phyloP scores from a whole-genome alignment of 352 stramenopile genomes.

The Lagenidium sp. region DNA sequence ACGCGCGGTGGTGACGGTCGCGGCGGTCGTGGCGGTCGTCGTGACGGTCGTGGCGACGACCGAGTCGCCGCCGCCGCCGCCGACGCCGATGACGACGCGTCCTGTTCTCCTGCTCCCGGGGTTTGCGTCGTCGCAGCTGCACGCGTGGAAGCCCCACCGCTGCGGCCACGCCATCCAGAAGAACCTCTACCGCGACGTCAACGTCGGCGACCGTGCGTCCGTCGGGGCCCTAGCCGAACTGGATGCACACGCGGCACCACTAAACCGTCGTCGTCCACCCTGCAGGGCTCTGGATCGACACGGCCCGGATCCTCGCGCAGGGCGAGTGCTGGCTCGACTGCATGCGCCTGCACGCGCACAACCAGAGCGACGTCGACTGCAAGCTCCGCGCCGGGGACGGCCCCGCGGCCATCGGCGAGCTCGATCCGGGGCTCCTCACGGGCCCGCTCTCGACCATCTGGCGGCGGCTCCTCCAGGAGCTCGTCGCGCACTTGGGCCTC shows the following conservation, averaged over 20 bases:
- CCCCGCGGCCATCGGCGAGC: conserved; percentile 49
- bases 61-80: not conserved
- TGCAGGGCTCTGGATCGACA: conserved; percentile 61
- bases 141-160: conserved; percentile 48
- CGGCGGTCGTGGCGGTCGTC: not conserved
- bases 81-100: too few species aligned
- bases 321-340: conserved; percentile 68
- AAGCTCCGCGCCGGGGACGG: conserved; percentile 61
- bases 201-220: conserved; percentile 60
- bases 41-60: not conserved
- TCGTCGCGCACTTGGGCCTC: conserved; percentile 61
- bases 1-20: not conserved
- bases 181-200: conserved; percentile 70
- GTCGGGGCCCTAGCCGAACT: not conserved
- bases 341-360: conserved; percentile 63
- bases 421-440: conserved; percentile 69
- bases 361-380: conserved; percentile 62
- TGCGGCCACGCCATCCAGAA: conserved; percentile 60
- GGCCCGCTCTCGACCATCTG: conserved; percentile 67
- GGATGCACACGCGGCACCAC: too few species aligned
- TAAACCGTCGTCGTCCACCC: too few species aligned
- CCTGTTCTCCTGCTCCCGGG: conserved; percentile 67
- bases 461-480: conserved; percentile 49
- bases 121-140: conserved; percentile 73
- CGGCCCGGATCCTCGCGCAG: conserved; percentile 59